Percentiles rank a stretch among this genome's conserved stretches.
phyloP scores from a whole-genome alignment of 768 basidiomycete genomes.

The Panus rudis region DNA sequence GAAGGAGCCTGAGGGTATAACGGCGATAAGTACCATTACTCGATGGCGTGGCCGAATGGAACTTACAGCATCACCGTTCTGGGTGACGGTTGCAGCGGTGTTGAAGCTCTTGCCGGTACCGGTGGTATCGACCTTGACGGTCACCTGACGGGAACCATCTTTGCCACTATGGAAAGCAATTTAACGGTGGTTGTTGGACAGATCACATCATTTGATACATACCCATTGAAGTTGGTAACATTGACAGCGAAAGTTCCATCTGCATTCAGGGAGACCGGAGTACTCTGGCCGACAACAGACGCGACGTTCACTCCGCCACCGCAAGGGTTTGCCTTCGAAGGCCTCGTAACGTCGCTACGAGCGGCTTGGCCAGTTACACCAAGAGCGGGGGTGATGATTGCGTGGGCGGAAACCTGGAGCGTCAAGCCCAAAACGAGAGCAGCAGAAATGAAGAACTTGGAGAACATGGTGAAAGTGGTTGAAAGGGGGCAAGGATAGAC shows the following conservation, averaged over 20 bases:
- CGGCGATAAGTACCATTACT: neutral
- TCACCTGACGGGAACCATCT: slow-evolving; percentile 44
- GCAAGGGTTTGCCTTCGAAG: slow-evolving; percentile 29
- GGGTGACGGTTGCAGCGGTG: slow-evolving; percentile 33
- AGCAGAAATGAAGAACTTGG: slow-evolving; percentile 22
- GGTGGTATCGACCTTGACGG: slow-evolving; percentile 39
- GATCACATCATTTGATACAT: slow-evolving; percentile 9
- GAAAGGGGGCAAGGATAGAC: neutral
- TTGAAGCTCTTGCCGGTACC: slow-evolving; percentile 26
- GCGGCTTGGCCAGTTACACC: slow-evolving; percentile 20
- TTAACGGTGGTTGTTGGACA: too few relatives aligned
- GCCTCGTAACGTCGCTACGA: slow-evolving; percentile 24
- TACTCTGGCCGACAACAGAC: slow-evolving; percentile 31
- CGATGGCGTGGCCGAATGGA: too few relatives aligned
- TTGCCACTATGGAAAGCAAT: slow-evolving; percentile 22
- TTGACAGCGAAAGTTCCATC: slow-evolving; percentile 36
- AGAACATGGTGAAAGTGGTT: slow-evolving; percentile 17
- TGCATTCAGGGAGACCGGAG: slow-evolving; percentile 17
- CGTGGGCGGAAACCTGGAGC: slow-evolving; percentile 35
- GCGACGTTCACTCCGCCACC: slow-evolving; percentile 38
- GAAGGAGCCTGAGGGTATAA: slow-evolving; percentile 31
- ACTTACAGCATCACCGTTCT: slow-evolving; percentile 44
- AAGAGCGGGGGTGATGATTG: slow-evolving; percentile 36
- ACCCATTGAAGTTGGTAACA: slow-evolving; percentile 43
- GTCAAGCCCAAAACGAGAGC: slow-evolving; percentile 28